Percentiles rank a stretch among this genome's conserved stretches.
Evolutionary conservation across 345 rosid genomes (phyloP).

Genomic region (Reutealis trisperma): DNA sequence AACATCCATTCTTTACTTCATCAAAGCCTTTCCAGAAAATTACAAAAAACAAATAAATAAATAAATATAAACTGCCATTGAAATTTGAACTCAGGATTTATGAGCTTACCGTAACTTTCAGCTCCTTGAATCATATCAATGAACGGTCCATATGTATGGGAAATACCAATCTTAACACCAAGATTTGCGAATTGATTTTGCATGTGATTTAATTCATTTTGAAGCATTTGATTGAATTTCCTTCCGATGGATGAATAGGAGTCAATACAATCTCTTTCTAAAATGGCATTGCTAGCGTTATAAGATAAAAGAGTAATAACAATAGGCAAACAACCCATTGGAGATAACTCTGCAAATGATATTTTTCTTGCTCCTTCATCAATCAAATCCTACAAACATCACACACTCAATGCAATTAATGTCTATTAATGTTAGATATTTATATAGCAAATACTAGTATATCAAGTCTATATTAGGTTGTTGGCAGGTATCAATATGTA

Average conservation of each 20-base stretch:
- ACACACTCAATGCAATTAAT: neutral
- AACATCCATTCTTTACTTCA: slow-evolving; percentile 62
- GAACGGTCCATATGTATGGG: slow-evolving; percentile 45
- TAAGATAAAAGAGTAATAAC: slow-evolving; percentile 59
- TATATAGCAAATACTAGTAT: too few species aligned
- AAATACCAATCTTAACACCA: slow-evolving; percentile 38
- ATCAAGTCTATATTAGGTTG: too few species aligned
- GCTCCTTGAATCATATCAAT: slow-evolving; percentile 42
- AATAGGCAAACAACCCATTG: slow-evolving; percentile 80
- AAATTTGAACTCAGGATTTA: too few species aligned
- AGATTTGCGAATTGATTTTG: slow-evolving; percentile 30
- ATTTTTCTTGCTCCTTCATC: slow-evolving; percentile 65
- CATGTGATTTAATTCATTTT: slow-evolving; percentile 44
- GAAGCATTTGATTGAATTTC: slow-evolving; percentile 52
- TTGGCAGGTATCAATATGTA: too few species aligned
- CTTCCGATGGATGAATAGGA: slow-evolving; percentile 42
- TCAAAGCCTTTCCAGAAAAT: slow-evolving; percentile 48
- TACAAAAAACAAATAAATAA: too few species aligned
- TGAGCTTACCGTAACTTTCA: slow-evolving; percentile 41
- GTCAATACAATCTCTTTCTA: slow-evolving; percentile 57
- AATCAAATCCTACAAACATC: slow-evolving; percentile 45
- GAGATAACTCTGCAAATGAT: slow-evolving; percentile 50
- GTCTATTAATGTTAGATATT: too few species aligned
- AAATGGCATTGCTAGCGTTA: slow-evolving; percentile 32
- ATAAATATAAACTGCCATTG: too few species aligned